Conservation (phyloP, 1,284 basidiomycete species). For the Ceratobasidium sp. region DNA sequence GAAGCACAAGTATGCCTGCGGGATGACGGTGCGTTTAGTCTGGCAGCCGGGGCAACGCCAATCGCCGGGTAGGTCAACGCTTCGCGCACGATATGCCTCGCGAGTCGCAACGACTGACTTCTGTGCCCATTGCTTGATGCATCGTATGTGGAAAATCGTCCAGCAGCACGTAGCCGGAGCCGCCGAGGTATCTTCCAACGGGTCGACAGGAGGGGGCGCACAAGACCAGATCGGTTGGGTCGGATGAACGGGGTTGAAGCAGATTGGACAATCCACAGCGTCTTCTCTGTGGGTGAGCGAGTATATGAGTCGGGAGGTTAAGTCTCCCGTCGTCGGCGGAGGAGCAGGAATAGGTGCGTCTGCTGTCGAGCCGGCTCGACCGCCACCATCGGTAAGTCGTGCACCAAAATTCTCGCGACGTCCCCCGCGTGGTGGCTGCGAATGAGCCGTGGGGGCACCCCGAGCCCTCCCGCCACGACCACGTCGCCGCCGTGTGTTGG, state of each 20-base stretch:
- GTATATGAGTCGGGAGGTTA: conserved; percentile 75
- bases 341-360: conserved; percentile 9
- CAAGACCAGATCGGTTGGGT: conserved; percentile 83
- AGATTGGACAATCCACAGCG: conserved; percentile 77
- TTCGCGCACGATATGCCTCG: conserved; percentile 80
- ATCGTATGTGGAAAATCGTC: conserved; percentile 86
- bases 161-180: conserved; percentile 74
- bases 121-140: conserved; percentile 83
- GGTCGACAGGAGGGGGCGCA: conserved; percentile 64
- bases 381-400: conserved; percentile 24
- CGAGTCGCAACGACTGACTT: conserved; percentile 68
- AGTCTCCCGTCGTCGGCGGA: conserved; percentile 58
- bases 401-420: conserved; percentile 43
- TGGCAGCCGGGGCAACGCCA: conserved; percentile 94
- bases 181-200: conserved; percentile 53
- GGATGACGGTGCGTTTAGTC: conserved; percentile 72
- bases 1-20: conserved; percentile 85
- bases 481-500: conserved; percentile 13
- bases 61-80: conserved; percentile 74
- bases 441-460: not conserved
- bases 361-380: not conserved
- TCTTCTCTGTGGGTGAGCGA: conserved; percentile 64
- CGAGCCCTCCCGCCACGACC: conserved; percentile 10
- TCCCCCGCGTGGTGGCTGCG: conserved; percentile 19
- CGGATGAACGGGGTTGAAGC: conserved; percentile 78